Conservation (phyloP, 139 green algal species). For the Mesostigma viride region DNA sequence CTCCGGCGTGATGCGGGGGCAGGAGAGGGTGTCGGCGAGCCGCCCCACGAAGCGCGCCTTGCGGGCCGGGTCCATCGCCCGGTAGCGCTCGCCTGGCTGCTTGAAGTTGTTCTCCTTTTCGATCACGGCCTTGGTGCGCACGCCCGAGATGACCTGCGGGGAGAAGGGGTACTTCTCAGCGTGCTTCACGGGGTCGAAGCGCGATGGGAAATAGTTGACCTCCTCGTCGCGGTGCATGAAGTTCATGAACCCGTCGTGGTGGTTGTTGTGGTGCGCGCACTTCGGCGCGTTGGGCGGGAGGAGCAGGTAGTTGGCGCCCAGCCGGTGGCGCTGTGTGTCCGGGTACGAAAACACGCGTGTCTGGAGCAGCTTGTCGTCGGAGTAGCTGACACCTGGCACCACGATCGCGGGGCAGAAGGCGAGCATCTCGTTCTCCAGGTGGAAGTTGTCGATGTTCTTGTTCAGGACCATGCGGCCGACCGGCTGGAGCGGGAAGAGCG, state of each 20-base stretch:
- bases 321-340: conserved; percentile 79
- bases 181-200: conserved; percentile 73
- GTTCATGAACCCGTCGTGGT: conserved; percentile 96
- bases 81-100: conserved; percentile 62
- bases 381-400: conserved; percentile 74
- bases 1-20: conserved; percentile 53
- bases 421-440: conserved; percentile 73
- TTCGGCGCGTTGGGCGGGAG: conserved; percentile 32
- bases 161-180: conserved; percentile 55
- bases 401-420: conserved; percentile 67
- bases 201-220: conserved; percentile 93
- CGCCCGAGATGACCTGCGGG: conserved; percentile 40
- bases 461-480: conserved; percentile 76
- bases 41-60: conserved; percentile 55
- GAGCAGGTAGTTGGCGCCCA: conserved; percentile 89
- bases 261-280: conserved; percentile 62
- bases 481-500: conserved; percentile 56
- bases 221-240: conserved; percentile 84
- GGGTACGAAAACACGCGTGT: conserved; percentile 75
- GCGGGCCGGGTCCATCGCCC: conserved; percentile 57
- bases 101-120: conserved; percentile 91
- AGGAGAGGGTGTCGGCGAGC: conserved; percentile 52
- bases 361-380: conserved; percentile 92
- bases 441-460: conserved; percentile 79
- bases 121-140: conserved; percentile 60